Evolutionary conservation across 768 basidiomycete genomes (phyloP).

Genomic region (Mycena filopes): DNA sequence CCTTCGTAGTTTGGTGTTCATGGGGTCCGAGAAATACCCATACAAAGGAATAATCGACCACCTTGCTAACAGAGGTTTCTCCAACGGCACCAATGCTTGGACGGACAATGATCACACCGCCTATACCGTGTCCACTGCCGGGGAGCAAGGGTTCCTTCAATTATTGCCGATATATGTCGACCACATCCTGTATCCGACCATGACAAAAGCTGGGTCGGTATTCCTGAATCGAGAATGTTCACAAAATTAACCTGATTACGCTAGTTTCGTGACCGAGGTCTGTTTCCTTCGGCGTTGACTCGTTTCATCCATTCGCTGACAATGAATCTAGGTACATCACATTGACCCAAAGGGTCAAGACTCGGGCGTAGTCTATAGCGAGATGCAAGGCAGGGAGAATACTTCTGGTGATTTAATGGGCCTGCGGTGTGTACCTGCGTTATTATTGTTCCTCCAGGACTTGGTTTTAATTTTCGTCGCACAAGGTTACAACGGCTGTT

Average conservation of each 20-base stretch:
- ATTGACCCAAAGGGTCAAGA: slow-evolving; percentile 91
- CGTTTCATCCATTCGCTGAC: slow-evolving; percentile 16
- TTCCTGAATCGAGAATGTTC: slow-evolving; percentile 7
- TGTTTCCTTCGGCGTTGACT: slow-evolving; percentile 32
- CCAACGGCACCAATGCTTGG: slow-evolving; percentile 96
- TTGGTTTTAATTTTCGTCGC: slow-evolving; percentile 7
- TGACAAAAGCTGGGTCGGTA: slow-evolving; percentile 85
- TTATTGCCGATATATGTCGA: slow-evolving; percentile 91
- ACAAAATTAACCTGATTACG: slow-evolving; percentile 26
- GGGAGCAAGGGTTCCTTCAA: slow-evolving; percentile 90
- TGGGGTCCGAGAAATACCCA: slow-evolving; percentile 93
- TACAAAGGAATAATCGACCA: slow-evolving; percentile 97
- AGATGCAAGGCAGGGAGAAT: slow-evolving; percentile 97
- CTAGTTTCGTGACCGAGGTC: slow-evolving; percentile 70
- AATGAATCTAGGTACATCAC: slow-evolving; percentile 80
- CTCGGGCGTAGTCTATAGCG: slow-evolving; percentile 95
- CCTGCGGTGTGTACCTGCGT: slow-evolving; percentile 70
- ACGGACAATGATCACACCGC: slow-evolving; percentile 96
- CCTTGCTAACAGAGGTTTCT: slow-evolving; percentile 93
- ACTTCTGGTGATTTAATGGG: slow-evolving; percentile 92
- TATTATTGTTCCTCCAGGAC: background rate
- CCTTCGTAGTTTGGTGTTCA: slow-evolving; percentile 31
- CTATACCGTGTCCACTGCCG: slow-evolving; percentile 96
- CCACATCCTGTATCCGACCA: slow-evolving; percentile 96
- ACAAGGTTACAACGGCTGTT: slow-evolving; percentile 80